Evolutionary conservation across 176 grass and related monocot species (phyloP).

Genomic region (Ananas comosus): DNA sequence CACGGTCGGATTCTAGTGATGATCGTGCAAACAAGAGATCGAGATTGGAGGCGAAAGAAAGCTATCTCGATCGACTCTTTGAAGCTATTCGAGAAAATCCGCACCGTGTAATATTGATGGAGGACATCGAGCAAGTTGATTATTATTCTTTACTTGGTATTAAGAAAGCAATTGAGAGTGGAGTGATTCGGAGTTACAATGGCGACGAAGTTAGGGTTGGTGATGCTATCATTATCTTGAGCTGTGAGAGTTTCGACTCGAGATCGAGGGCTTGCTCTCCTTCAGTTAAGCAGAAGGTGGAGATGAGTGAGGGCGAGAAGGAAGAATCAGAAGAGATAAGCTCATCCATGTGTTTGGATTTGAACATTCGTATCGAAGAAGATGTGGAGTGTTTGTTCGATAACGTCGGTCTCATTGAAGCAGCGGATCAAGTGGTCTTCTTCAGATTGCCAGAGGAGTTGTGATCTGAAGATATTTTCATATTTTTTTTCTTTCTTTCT

Average conservation of each 20-base stretch:
- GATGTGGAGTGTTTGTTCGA: slow-evolving; percentile 19
- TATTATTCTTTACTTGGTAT: slow-evolving; percentile 33
- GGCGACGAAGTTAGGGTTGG: slow-evolving; percentile 41
- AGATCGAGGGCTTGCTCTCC: slow-evolving; percentile 48
- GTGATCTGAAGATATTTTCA: slow-evolving; percentile 15
- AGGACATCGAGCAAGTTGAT: slow-evolving; percentile 48
- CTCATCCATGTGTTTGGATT: slow-evolving; percentile 52
- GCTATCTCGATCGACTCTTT: slow-evolving; percentile 38
- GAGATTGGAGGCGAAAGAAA: slow-evolving; percentile 9
- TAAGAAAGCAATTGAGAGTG: slow-evolving; percentile 61
- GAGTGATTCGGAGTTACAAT: slow-evolving; percentile 24
- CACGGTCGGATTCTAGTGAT: slow-evolving; percentile 22
- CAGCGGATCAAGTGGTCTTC: slow-evolving; percentile 55
- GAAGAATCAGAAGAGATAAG: slow-evolving; percentile 14
- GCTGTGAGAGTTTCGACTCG: slow-evolving; percentile 44
- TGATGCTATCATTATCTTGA: slow-evolving; percentile 76
- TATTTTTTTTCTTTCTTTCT: slow-evolving; percentile 13
- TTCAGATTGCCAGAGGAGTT: slow-evolving; percentile 47
- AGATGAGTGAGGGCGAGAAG: slow-evolving; percentile 13
- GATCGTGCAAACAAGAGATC: slow-evolving; percentile 45
- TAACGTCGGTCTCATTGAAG: slow-evolving; percentile 41
- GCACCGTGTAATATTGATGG: slow-evolving; percentile 60
- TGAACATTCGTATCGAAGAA: slow-evolving; percentile 51
- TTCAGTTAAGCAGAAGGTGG: slow-evolving; percentile 22
- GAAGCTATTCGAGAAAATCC: slow-evolving; percentile 52